These are phyloP conservation scores for Cyberlindnera euphorbiae DNA, from an alignment of 805 yeast genomes.

Conservation along the genomic window DNA sequence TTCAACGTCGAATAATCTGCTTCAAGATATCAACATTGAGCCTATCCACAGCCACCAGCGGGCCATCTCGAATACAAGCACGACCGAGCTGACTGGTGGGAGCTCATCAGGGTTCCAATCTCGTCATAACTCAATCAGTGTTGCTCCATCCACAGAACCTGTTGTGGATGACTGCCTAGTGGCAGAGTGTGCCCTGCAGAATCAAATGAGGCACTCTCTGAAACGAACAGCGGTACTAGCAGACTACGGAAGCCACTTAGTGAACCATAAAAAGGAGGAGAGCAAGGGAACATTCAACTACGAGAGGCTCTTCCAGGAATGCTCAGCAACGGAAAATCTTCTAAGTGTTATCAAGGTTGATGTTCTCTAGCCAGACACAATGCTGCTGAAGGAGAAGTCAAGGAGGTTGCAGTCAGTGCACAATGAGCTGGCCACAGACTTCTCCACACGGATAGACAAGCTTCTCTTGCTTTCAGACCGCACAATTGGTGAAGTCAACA, in stretches of 20 bases:
- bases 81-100: slow-evolving; percentile 1
- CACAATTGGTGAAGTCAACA: slow-evolving; percentile 67
- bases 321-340: slow-evolving; percentile 6
- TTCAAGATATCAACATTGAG: slow-evolving; percentile 22
- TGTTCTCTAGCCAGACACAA: slow-evolving; percentile 10
- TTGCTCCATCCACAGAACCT: too few relatives aligned
- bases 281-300: slow-evolving; percentile 10
- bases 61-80: slow-evolving; percentile 5
- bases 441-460: slow-evolving; percentile 52
- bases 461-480: slow-evolving; percentile 60
- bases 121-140: neutral
- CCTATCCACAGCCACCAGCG: slow-evolving; percentile 15
- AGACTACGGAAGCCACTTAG: slow-evolving; percentile 21
- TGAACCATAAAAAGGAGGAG: slow-evolving; percentile 13
- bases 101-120: neutral
- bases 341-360: slow-evolving; percentile 2
- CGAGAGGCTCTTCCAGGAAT: slow-evolving; percentile 10
- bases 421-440: slow-evolving; percentile 20
- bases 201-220: slow-evolving; percentile 9
- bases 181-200: too few relatives aligned
- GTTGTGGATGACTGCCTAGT: too few relatives aligned
- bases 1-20: neutral
- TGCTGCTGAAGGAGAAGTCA: slow-evolving; percentile 16
- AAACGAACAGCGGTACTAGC: slow-evolving; percentile 7
- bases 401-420: slow-evolving; percentile 17